Conservation (phyloP, 305 asterid species). For the Solanum hybrid region DNA sequence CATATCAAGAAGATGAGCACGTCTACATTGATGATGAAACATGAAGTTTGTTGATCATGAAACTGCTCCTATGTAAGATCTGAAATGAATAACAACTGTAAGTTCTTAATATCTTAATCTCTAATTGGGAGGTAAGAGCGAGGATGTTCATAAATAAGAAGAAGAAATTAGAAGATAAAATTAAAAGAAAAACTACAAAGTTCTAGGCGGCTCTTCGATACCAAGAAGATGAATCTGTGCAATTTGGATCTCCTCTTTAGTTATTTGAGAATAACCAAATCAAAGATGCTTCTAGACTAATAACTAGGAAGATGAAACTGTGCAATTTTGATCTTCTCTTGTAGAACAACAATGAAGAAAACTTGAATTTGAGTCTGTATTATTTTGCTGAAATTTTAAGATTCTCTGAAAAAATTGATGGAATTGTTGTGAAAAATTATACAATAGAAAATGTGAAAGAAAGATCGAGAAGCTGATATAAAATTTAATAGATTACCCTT, state of each 20-base stretch:
- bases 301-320: background rate
- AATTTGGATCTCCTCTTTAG: background rate
- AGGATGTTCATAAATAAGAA: background rate
- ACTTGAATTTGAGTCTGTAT: background rate
- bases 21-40: background rate
- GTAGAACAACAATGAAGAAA: background rate
- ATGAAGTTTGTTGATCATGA: background rate
- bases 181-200: background rate
- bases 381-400: no score
- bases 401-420: background rate
- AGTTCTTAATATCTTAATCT: background rate
- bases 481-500: no score
- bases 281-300: background rate
- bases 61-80: background rate
- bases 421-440: background rate
- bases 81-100: background rate
- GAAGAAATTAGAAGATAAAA: background rate
- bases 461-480: background rate
- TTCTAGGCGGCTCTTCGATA: background rate
- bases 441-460: background rate
- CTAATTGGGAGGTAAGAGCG: background rate
- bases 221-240: background rate
- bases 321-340: background rate
- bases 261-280: background rate
- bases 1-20: background rate